These are phyloP conservation scores for Trypanosoma rangeli DNA, from an alignment of 208 protist genomes.

Conservation along the genomic window DNA sequence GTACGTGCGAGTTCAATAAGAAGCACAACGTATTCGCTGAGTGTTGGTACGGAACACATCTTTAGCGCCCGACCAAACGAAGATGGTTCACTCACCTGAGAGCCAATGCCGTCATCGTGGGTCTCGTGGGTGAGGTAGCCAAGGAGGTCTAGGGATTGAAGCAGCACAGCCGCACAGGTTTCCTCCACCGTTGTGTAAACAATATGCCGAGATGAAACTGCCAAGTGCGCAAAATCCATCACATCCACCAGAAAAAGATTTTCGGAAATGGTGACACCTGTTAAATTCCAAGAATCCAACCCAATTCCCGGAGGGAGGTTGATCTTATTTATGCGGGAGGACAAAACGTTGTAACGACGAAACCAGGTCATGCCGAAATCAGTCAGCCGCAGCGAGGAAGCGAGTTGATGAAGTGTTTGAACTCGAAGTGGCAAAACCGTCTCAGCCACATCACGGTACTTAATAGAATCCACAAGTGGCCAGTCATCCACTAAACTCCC, in stretches of 20 bases:
- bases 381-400: slow-evolving; percentile 7
- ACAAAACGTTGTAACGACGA: slow-evolving; percentile 31
- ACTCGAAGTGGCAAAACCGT: slow-evolving; percentile 75
- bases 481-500: slow-evolving; percentile 70
- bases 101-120: slow-evolving; percentile 26
- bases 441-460: slow-evolving; percentile 71
- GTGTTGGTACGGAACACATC: slow-evolving; percentile 58
- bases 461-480: slow-evolving; percentile 79
- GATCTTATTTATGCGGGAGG: slow-evolving; percentile 27
- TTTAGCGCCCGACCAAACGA: slow-evolving; percentile 65
- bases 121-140: slow-evolving; percentile 88
- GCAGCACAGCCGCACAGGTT: slow-evolving; percentile 62
- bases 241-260: slow-evolving; percentile 65
- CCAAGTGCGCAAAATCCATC: slow-evolving; percentile 41
- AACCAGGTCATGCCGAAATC: slow-evolving; percentile 26
- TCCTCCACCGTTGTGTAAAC: slow-evolving; percentile 38
- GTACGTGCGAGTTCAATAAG: slow-evolving; percentile 87
- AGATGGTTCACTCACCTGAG: slow-evolving; percentile 53
- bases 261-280: slow-evolving; percentile 26
- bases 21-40: slow-evolving; percentile 82
- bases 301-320: slow-evolving; percentile 52
- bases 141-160: slow-evolving; percentile 87
- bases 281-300: slow-evolving; percentile 61
- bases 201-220: slow-evolving; percentile 25
- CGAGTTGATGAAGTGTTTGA: slow-evolving; percentile 71